Base-by-base conservation (phyloP, 441 rosid species). In the Biscutella laevigata region DNA sequence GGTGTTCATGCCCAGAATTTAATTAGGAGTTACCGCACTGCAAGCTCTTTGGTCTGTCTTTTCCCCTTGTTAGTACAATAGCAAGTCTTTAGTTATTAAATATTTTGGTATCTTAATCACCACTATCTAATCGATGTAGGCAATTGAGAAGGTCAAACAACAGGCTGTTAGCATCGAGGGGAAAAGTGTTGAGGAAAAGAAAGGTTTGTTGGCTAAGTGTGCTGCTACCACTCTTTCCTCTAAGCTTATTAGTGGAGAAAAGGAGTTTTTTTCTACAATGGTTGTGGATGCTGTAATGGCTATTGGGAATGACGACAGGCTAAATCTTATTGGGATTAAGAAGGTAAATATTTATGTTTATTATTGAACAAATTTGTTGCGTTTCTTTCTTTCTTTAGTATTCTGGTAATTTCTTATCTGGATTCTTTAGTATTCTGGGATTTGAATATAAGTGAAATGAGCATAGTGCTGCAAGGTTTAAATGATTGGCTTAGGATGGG, bases 221-320 rank as follows among this genome's bases (percentile, higher is more conserved):
- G 99, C 97, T 61, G 88, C 92, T 14, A 92, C 99, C 6, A 88
- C 97, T 1, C 95, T 92, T 32, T 84, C 95, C 40, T 92, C 99
- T 12, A 92, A 92, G 71, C 95, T 87, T 33, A 88, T 92, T 62
- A 94, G 97, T 32, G 99, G 99, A 20, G 99, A 94, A 70, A 94
- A 89, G 50, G 97, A 86, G 47, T 94, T 94, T 61, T 94, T 89
- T 59, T 86, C 99, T 35, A 68, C 79, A 7, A 86, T 94, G 85
- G 99, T 89, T 32, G 99, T 94, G 24, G 87, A 94, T 80, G 77
- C 99, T 74, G 99, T 94, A 7, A 70, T 80, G 69, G 90, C 91
- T 0, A 94, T 94, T 61, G 97, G 82, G 10, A 21, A 45, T 62
- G 97, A 81, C 6, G 99, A 89, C 62, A 76, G 97, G 64, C 70